A percentile compares a stretch with the other conserved stretches of the same genome.
phyloP scores from a whole-genome alignment of 2,329 filamentous ascomycete species.

The Diaporthe sp. region DNA sequence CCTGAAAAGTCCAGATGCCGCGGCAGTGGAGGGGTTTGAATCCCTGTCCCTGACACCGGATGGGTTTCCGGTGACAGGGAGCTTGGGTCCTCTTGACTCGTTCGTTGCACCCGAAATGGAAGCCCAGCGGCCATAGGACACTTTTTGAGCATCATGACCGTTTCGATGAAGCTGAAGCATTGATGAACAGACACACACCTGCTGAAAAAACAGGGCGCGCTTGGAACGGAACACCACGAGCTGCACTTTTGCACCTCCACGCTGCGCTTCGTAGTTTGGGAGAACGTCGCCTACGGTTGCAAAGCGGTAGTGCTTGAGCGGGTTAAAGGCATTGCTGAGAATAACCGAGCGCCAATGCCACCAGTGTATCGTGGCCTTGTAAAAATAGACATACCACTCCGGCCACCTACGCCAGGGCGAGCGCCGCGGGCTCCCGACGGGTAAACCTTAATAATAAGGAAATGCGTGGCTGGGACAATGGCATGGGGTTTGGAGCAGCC shows the following conservation, averaged over 20 bases:
- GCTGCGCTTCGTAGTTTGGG: not conserved
- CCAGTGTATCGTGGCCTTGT: not conserved
- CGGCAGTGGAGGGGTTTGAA: constrained; percentile 4
- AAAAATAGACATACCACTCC: constrained; percentile 15
- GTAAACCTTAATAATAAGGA: constrained; percentile 11
- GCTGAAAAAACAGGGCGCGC: constrained; percentile 30
- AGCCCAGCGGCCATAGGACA: constrained; percentile 22
- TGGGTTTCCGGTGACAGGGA: constrained; percentile 37
- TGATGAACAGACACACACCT: constrained; percentile 31
- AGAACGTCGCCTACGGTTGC: not conserved
- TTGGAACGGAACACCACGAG: not conserved
- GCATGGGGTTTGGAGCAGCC: not conserved
- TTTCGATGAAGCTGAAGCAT: constrained; percentile 29
- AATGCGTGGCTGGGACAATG: constrained; percentile 6
- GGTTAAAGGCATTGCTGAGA: constrained; percentile 22
- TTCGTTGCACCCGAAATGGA: constrained; percentile 27
- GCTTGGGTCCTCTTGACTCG: constrained; percentile 36
- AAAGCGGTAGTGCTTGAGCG: constrained; percentile 1
- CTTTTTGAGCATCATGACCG: constrained; percentile 19
- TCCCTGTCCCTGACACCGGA: constrained; percentile 37
- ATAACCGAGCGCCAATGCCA: not conserved
- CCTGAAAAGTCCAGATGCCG: constrained; percentile 18
- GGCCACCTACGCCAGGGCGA: not conserved
- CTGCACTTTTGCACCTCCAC: not conserved
- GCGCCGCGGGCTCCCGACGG: constrained; percentile 20